Base-by-base conservation (phyloP, 805 yeast genomes). In the Zygotorulaspora florentina region DNA sequence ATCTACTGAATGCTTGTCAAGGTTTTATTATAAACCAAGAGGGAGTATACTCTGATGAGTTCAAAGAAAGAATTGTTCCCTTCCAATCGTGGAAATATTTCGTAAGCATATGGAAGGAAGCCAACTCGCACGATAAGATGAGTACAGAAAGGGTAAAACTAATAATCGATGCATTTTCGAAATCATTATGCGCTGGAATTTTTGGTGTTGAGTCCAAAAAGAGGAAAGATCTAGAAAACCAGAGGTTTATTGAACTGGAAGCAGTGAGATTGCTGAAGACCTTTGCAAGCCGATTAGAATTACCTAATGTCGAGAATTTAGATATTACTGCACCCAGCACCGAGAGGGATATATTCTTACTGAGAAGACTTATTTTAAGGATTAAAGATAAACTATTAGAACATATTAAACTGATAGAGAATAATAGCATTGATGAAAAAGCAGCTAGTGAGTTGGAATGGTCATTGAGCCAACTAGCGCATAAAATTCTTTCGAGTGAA, bases 51-150 rank as follows among this genome's bases (percentile, higher is more conserved):
- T 47, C 54, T 2, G 45, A 40, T n/a, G 43, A 44, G 10, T 33
- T 45, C 8, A 43, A 50, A 2, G 28, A 28, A 11, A 53, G 45
- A 25, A 39, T 56, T 2, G 50, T 52, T 13, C 44, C 55, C 1
- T 50, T 54, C 31, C 46, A 57, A 31, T 41, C 65, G 8, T 64
- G 65, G 66, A 51, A 58, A 39, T 60, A 52, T 45, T 23, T 56
- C 11, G 56, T 58, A 45, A 51, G 48, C 12, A 50, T 62, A 18
- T 20, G 56, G 7, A 51, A 46, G 20, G 54, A 53, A 31, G 44
- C 50, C 8, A 53, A 55, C 40, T 45, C 41, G 8, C 26, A 45
- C 35, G 42, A 43, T 2, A 48, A 47, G 25, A n/a, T 63, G 2
- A 27, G 48, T 8, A 27, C 35, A 1, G 17, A 17, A 9, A 31